phyloP scores from a whole-genome alignment of 2,329 filamentous ascomycete species.

The Microsporum audouinii region DNA sequence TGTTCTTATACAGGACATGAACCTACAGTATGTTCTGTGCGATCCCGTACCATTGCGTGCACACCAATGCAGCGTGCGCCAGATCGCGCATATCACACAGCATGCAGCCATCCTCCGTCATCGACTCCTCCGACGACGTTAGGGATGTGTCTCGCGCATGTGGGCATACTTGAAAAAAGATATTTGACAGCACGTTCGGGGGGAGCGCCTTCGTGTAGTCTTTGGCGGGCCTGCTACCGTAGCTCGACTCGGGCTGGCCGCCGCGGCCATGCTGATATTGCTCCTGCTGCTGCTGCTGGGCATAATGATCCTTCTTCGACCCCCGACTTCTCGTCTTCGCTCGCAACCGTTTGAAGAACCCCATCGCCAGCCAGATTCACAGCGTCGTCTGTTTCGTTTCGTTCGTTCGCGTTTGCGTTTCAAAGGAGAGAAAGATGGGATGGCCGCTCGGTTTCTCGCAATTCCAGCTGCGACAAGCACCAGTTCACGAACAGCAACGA shows the following conservation, averaged over 20 bases:
- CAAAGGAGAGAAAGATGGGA: background rate
- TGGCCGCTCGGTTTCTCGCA: background rate
- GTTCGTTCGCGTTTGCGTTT: background rate
- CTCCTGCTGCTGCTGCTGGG: background rate
- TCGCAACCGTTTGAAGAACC: conserved; percentile 18
- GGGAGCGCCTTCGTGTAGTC: conserved; percentile 48
- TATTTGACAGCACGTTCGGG: conserved; percentile 56
- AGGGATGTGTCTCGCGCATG: conserved; percentile 68
- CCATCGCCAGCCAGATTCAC: conserved; percentile 12
- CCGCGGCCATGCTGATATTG: background rate
- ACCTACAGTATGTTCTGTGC: conserved; percentile 54
- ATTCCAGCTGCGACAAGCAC: background rate
- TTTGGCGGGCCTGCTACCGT: background rate
- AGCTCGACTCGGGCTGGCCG: background rate
- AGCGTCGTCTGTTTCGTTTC: background rate
- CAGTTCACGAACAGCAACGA: background rate
- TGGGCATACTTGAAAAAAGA: conserved; percentile 74
- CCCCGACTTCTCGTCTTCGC: conserved; percentile 15
- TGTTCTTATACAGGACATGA: background rate
- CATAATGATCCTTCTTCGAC: conserved; percentile 2
- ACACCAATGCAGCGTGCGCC: conserved; percentile 64
- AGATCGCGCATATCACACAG: conserved; percentile 86
- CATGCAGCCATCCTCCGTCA: conserved; percentile 73
- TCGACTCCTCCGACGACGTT: conserved; percentile 69
- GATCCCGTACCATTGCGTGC: conserved; percentile 56